Evolutionary conservation across 2,329 filamentous ascomycete species (phyloP).

Genomic region (Hypoxylon sp.): DNA sequence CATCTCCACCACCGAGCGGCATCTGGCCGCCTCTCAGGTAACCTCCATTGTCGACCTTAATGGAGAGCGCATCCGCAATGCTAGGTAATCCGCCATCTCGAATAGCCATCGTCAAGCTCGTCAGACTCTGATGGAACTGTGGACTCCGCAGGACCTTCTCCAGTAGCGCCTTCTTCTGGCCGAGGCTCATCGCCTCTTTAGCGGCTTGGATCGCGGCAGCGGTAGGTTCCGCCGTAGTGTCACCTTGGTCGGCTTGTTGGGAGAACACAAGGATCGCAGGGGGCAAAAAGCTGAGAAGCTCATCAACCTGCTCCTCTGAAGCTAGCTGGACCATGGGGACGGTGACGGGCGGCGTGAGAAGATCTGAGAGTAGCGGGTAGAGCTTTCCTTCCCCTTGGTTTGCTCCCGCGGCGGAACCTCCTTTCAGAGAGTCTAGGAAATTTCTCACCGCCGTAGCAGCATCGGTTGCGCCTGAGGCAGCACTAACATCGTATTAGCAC

Average conservation of each 20-base stretch:
- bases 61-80: constrained; percentile 86
- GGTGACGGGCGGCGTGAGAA: constrained; percentile 83
- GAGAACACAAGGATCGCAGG: constrained; percentile 82
- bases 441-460: constrained; percentile 86
- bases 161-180: constrained; percentile 85
- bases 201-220: constrained; percentile 79
- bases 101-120: constrained; percentile 87
- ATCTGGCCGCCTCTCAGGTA: constrained; percentile 83
- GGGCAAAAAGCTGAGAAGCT: constrained; percentile 83
- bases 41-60: constrained; percentile 88
- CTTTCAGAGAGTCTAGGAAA: constrained; percentile 86
- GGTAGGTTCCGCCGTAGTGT: constrained; percentile 74
- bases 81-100: constrained; percentile 91
- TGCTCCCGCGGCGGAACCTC: constrained; percentile 62
- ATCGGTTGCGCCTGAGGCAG: constrained; percentile 72
- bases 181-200: constrained; percentile 78
- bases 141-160: constrained; percentile 88
- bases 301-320: constrained; percentile 77
- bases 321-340: constrained; percentile 79
- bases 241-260: constrained; percentile 73
- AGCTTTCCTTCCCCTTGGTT: constrained; percentile 69
- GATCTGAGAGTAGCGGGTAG: constrained; percentile 88
- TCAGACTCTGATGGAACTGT: constrained; percentile 89
- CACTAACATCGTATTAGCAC: constrained; percentile 69
- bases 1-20: constrained; percentile 88